These are phyloP conservation scores for Globomyces sp. DNA, from an alignment of 371 early-diverging fungal species.

Conservation along the genomic window DNA sequence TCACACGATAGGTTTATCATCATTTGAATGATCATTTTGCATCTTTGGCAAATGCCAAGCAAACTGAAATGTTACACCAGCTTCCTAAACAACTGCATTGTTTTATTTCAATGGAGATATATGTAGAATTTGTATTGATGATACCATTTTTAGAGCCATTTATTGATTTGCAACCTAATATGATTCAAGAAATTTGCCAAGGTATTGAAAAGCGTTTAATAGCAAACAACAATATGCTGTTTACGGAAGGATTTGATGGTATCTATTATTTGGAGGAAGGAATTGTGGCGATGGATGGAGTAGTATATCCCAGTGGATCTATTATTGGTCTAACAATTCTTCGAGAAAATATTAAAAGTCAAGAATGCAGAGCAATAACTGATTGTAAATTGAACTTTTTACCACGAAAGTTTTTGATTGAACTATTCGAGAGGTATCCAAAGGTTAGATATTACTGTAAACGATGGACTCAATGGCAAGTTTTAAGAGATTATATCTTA, in stretches of 20 bases:
- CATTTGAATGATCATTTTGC: conserved; percentile 45
- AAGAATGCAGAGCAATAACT: conserved; percentile 47
- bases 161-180: conserved; percentile 41
- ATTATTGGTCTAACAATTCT: conserved; percentile 44
- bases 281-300: conserved; percentile 44
- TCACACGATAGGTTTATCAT: conserved; percentile 31
- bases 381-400: conserved; percentile 38
- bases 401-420: conserved; percentile 25
- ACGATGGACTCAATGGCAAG: conserved; percentile 51
- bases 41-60: conserved; percentile 29
- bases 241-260: conserved; percentile 47
- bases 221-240: conserved; percentile 40
- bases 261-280: conserved; percentile 48
- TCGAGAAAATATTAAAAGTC: conserved; percentile 38
- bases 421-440: conserved; percentile 34
- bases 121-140: conserved; percentile 41
- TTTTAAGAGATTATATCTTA: conserved; percentile 38
- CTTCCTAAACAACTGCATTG: conserved; percentile 44
- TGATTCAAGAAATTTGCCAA: conserved; percentile 49
- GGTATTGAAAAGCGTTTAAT: conserved; percentile 39
- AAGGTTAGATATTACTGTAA: conserved; percentile 47
- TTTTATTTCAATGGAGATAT: conserved; percentile 49
- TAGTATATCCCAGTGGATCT: conserved; percentile 39
- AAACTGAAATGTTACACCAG: conserved; percentile 35
- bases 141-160: conserved; percentile 48